Evolutionary conservation across 805 yeast species (phyloP), one percentile per base, ranked within the genome.

Genomic region (Ogataea neopini): DNA sequence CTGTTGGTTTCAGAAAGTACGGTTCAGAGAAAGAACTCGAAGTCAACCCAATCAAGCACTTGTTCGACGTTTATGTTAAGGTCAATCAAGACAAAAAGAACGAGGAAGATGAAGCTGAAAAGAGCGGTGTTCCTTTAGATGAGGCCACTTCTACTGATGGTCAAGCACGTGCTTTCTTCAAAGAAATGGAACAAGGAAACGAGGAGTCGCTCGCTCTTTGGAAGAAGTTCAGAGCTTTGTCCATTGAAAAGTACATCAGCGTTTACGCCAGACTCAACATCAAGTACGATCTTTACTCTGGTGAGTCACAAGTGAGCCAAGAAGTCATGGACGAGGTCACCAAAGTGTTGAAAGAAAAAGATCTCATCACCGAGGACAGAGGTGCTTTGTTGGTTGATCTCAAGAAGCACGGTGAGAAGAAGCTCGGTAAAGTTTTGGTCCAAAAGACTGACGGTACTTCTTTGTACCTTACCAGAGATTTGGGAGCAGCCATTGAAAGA

Each of bases 361-460:
- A 83, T 6, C 75, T 94, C 62, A 76, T 88, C 23, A 83, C 83
- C 52, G 95, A 83, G 67, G 97, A 92, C 70, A 81, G 83, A 62
- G 99, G 99, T 56, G 98, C 99, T 34, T 72, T 81, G 59, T 76
- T 92, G 51, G 86, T 94, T 56, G 97, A 94, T 66, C 77, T 94
- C 67, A 81, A 88, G 55, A 80, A 80, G 60, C 84, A 83, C 72
- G 69, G 67, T 32, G 86, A 86, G 75, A 91, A 92, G 76, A 91
- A 91, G 67, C 76, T 94, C 51, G 98, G 97, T 56, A 92, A 91
- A 72, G 88, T 88, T 47, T 79, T 94, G 54, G 92, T 94, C 42
- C 89, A 89, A 67, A 95, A 94, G 71, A 83, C 89, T 19, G 99
- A 94, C 66, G 98, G 98, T 66, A 88, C 99, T 19, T 87, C 96